phyloP scores from a whole-genome alignment of 768 basidiomycete species.

The Multifurca ochricompacta region DNA sequence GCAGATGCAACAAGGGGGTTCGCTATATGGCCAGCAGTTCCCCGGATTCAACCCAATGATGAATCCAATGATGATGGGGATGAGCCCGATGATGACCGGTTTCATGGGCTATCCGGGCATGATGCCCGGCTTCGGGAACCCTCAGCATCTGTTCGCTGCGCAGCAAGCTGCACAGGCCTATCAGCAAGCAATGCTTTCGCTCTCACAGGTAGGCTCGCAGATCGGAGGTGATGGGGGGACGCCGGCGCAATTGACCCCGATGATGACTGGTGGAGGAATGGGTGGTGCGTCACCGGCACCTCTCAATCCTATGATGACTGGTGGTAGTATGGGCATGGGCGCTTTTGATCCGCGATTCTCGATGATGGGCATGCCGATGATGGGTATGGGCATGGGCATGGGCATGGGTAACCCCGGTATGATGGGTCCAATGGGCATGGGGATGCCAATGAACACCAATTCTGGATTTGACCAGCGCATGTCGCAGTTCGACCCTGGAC shows the following conservation, averaged over 20 bases:
- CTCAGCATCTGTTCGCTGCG: conserved; percentile 80
- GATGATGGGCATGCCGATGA: conserved; percentile 27
- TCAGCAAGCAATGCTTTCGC: conserved; percentile 83
- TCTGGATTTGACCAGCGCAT: conserved; percentile 15
- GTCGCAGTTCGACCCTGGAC: conserved; percentile 18
- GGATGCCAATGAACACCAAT: conserved; percentile 16
- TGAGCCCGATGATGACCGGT: conserved; percentile 51
- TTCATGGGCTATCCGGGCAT: conserved; percentile 49
- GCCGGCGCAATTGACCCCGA: conserved; percentile 41
- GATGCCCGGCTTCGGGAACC: conserved; percentile 45
- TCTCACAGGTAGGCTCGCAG: conserved; percentile 68
- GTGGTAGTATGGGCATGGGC: conserved; percentile 19
- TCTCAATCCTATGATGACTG: conserved; percentile 22
- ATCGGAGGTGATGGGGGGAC: conserved; percentile 45
- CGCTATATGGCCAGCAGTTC: conserved; percentile 53
- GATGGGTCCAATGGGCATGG: conserved; percentile 18
- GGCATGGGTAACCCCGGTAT: conserved; percentile 10
- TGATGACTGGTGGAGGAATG: conserved; percentile 23
- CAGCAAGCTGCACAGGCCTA: conserved; percentile 81
- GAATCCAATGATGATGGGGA: conserved; percentile 62
- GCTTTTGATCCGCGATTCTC: conserved; percentile 6
- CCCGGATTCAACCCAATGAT: conserved; percentile 62
- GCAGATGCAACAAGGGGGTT: conserved; percentile 75
- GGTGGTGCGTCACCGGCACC: conserved; percentile 17
- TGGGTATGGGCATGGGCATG: conserved; percentile 17